phyloP scores from a whole-genome alignment of 2,329 filamentous ascomycete species.

The Coleophoma eucalyptorum region DNA sequence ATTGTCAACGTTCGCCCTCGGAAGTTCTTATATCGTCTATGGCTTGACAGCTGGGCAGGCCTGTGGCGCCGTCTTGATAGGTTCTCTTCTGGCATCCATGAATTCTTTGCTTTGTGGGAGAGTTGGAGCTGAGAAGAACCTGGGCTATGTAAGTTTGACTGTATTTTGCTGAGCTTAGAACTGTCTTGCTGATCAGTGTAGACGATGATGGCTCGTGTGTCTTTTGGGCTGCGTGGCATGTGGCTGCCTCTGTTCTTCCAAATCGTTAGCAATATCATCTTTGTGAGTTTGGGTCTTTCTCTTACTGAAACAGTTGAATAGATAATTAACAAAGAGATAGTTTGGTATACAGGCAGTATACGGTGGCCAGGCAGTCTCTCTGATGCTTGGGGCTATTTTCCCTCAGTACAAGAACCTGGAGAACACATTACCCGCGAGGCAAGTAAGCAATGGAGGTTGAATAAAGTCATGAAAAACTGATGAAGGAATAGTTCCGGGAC shows the following conservation, averaged over 20 bases:
- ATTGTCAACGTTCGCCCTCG: conserved; percentile 13
- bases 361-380: conserved; percentile 6
- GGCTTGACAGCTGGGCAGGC: conserved; percentile 16
- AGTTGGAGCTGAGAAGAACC: conserved; percentile 17
- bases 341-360: conserved; percentile 1
- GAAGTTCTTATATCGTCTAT: conserved; percentile 14
- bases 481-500: neutral
- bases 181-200: neutral
- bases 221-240: conserved; percentile 24
- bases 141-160: conserved; percentile 14
- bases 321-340: neutral
- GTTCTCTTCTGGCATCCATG: conserved; percentile 9
- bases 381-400: conserved; percentile 10
- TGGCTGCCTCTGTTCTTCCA: conserved; percentile 8
- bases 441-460: neutral
- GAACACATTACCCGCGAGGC: conserved; percentile 8
- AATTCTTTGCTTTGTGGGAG: conserved; percentile 17
- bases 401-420: conserved; percentile 8
- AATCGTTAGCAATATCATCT: conserved; percentile 4
- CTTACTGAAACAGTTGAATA: neutral
- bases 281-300: neutral
- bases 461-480: neutral
- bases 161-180: neutral
- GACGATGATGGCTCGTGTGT: conserved; percentile 21
- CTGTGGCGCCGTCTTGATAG: conserved; percentile 17